Evolutionary conservation across 768 basidiomycete genomes (phyloP).

Genomic region (Mycena belliarum): DNA sequence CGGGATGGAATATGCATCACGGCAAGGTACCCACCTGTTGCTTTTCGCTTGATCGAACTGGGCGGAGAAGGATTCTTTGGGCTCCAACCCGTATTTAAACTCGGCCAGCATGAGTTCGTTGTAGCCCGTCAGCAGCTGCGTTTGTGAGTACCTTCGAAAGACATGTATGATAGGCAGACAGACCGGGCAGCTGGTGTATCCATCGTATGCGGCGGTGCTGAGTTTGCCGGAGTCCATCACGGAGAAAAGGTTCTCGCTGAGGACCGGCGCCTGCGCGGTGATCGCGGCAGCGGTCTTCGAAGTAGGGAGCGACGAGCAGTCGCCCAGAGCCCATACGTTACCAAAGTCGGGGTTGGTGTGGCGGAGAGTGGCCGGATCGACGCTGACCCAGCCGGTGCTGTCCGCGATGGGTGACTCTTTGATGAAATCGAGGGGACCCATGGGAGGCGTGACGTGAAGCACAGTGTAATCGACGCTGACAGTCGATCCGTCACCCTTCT

Average conservation of each 20-base stretch:
- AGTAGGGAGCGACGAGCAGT: constrained; percentile 88
- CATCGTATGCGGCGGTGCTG: constrained; percentile 75
- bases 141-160: constrained; percentile 12
- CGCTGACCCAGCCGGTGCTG: constrained; percentile 85
- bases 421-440: constrained; percentile 84
- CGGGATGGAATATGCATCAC: not conserved
- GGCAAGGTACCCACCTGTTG: constrained; percentile 52
- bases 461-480: constrained; percentile 77
- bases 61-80: constrained; percentile 80
- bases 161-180: not conserved
- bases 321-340: constrained; percentile 92
- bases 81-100: constrained; percentile 89
- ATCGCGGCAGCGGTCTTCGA: constrained; percentile 97
- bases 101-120: constrained; percentile 86
- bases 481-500: constrained; percentile 67
- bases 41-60: constrained; percentile 77
- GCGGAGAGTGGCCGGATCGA: constrained; percentile 78
- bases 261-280: constrained; percentile 86
- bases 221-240: constrained; percentile 73
- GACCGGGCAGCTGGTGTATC: constrained; percentile 89
- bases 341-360: constrained; percentile 77
- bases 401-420: constrained; percentile 80
- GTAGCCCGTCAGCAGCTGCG: constrained; percentile 76
- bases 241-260: constrained; percentile 84
- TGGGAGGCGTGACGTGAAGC: constrained; percentile 87